Evolutionary conservation across 495 filamentous ascomycete genomes (phyloP), one percentile per base, ranked within the genome.

Genomic region (Aspergillus campestris): DNA sequence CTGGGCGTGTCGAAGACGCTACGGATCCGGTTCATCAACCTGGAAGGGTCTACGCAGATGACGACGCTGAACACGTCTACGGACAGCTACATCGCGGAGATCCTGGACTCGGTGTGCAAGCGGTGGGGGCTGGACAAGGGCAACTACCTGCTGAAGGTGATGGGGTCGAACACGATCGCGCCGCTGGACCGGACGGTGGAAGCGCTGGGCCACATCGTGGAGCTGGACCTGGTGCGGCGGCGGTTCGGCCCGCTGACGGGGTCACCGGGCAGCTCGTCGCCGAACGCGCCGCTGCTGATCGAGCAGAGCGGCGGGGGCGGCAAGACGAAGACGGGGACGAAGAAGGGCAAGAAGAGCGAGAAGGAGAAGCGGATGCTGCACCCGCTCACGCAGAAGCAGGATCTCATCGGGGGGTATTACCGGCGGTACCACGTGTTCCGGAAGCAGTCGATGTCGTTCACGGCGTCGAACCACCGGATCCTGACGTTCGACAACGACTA

Each of bases 401-500:
- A 89, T 45, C 75, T 87, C 47, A 75, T 88, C 9, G 77, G 73
- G 12, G 73, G 79, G 14, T 82, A 79, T 52, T 86, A 88, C 56
- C 84, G 85, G 54, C 91, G 89, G 53, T 98, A 90, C 61, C 84
- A 81, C 28, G 94, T 98, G 12, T 87, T 83, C 67, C 82, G 94
- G 52, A 95, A 94, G 60, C 89, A 95, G 57, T 82, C 87, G 13
- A 95, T 96, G 87, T 82, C 88, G 27, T 88, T 98, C 60, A 82
- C 92, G 31, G 81, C 87, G 4, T 81, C 87, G 40, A 86, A 87
- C 50, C 81, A 90, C 57, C 81, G 86, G 33, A 79, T 94, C 10
- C 71, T 98, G 24, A 83, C 86, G 6, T 88, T 98, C 50, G 92
- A 97, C 58, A 88, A 88, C 37, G 92, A 98, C 59, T 95, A 94